phyloP scores from a whole-genome alignment of 1,284 basidiomycete genomes.

The Cystobasidiaceae sp. region DNA sequence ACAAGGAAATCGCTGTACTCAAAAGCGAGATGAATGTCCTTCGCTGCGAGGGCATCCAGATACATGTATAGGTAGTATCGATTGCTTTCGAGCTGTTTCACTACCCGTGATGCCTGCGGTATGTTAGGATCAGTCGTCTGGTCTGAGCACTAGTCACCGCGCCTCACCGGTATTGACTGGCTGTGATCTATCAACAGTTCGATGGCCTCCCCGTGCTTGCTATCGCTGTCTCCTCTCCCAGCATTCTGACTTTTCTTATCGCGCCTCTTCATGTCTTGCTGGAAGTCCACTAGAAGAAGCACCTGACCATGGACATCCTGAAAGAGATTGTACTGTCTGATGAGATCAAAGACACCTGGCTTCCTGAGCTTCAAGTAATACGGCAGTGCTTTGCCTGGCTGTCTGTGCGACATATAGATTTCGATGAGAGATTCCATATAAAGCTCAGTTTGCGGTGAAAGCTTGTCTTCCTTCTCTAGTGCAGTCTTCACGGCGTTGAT shows the following conservation, averaged over 20 bases:
- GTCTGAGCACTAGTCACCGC: background rate
- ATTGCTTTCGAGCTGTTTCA: constrained; percentile 72
- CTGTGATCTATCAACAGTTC: constrained; percentile 86
- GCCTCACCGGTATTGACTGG: constrained; percentile 83
- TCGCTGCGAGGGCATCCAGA: constrained; percentile 81
- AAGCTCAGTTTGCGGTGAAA: constrained; percentile 57
- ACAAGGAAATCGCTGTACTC: constrained; percentile 84
- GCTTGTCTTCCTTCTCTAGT: constrained; percentile 53
- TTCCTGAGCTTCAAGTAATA: constrained; percentile 80
- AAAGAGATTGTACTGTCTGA: constrained; percentile 89
- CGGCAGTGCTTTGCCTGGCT: constrained; percentile 87
- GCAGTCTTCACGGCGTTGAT: constrained; percentile 81
- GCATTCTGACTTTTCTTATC: constrained; percentile 38
- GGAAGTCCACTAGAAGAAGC: constrained; percentile 85
- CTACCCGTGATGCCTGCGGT: constrained; percentile 71
- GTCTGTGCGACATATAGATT: constrained; percentile 79
- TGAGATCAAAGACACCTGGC: constrained; percentile 89
- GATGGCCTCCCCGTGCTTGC: constrained; percentile 73
- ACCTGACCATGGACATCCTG: constrained; percentile 92
- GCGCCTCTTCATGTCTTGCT: constrained; percentile 72
- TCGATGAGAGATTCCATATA: constrained; percentile 91
- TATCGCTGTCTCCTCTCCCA: too few relatives aligned
- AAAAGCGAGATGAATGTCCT: constrained; percentile 73
- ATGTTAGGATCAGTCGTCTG: background rate
- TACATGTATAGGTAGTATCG: constrained; percentile 87